Percentiles rank a stretch among this genome's conserved stretches.
Evolutionary conservation across 2,329 filamentous ascomycete species (phyloP).

Genomic region (Helminthosporium solani): DNA sequence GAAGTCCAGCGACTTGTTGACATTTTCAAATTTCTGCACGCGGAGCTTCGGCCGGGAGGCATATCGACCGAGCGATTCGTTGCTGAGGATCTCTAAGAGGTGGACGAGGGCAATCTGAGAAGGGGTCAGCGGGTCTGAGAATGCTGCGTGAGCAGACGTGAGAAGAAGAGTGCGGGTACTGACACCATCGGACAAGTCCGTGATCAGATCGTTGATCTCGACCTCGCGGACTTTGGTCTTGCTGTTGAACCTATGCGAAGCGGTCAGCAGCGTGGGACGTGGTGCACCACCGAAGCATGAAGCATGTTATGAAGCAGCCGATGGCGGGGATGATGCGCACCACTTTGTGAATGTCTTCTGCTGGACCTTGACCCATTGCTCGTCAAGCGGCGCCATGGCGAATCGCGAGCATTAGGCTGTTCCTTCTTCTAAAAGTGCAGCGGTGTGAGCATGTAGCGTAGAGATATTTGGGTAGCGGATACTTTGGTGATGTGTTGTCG

Average conservation of each 20-base stretch:
- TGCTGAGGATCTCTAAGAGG: conserved; percentile 91
- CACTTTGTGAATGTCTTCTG: conserved; percentile 99
- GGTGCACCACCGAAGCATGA: background rate
- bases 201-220: conserved; percentile 81
- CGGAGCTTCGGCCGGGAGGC: conserved; percentile 93
- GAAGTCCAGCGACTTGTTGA: conserved; percentile 91
- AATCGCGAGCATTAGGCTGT: conserved; percentile 30
- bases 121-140: conserved; percentile 13
- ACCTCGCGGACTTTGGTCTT: conserved; percentile 80
- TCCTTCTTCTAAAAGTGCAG: background rate
- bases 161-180: conserved; percentile 43
- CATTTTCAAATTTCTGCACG: conserved; percentile 97
- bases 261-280: conserved; percentile 23
- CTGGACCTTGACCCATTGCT: conserved; percentile 75
- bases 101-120: conserved; percentile 95
- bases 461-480: conserved; percentile 13
- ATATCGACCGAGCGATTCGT: conserved; percentile 93
- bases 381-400: conserved; percentile 54
- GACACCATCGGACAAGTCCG: conserved; percentile 91
- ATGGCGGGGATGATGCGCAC: conserved; percentile 47
- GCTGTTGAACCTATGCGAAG: conserved; percentile 76
- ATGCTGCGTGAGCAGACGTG: background rate
- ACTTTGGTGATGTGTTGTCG: conserved; percentile 24
- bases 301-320: background rate
- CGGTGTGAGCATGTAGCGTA: background rate